A percentile compares a stretch with the other conserved stretches of the same genome.
These are phyloP conservation scores for Eucalyptus tenuipes DNA, from an alignment of 345 rosid genomes.

Conservation along the genomic window DNA sequence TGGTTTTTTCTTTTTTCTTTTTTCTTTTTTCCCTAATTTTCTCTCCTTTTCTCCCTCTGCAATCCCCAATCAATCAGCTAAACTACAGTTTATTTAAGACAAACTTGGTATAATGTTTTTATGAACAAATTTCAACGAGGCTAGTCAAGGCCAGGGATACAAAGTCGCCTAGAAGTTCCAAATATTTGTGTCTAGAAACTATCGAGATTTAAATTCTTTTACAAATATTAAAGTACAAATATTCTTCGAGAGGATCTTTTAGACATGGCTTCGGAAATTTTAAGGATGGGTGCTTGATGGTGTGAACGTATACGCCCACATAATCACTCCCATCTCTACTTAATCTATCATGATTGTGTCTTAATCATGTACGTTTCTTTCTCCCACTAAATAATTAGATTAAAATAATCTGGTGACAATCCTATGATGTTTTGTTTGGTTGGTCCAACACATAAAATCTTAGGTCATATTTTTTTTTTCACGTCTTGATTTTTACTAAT, in stretches of 20 bases:
- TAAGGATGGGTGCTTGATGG: neutral
- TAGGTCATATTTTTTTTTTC: neutral
- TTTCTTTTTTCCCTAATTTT: rapidly evolving
- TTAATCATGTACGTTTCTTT: neutral
- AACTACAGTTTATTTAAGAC: neutral
- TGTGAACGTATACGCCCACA: neutral
- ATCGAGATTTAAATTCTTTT: neutral
- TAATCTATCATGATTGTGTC: neutral
- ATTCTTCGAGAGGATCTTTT: neutral
- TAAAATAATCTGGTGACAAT: neutral
- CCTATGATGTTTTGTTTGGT: neutral
- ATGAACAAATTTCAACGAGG: neutral
- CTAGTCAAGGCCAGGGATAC: neutral
- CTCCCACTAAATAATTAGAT: neutral
- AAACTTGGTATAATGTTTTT: neutral
- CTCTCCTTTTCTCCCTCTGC: neutral
- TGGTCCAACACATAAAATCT: neutral
- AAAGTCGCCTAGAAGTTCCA: neutral
- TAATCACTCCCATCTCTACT: neutral
- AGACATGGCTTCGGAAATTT: neutral
- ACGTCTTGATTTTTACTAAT: neutral
- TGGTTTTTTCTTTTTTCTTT: too few relatives aligned
- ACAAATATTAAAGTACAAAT: neutral
- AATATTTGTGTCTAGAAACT: neutral
- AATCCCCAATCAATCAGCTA: neutral